A percentile compares a stretch with the other conserved stretches of the same genome.
These are phyloP conservation scores for Podospora pseudocomata DNA, from an alignment of 495 filamentous ascomycete genomes.

Conservation along the genomic window DNA sequence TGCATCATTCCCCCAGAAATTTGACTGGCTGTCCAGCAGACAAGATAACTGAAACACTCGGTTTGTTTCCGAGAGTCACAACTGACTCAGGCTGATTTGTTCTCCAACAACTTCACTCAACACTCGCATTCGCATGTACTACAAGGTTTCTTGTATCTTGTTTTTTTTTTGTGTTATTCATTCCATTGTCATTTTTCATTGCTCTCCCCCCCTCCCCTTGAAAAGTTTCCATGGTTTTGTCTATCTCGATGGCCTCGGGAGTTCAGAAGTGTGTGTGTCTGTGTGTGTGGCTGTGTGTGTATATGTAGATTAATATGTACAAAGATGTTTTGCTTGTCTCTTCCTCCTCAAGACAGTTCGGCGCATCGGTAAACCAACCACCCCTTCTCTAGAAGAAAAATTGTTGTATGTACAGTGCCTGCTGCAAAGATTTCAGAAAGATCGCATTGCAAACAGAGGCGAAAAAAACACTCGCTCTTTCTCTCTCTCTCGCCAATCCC, in stretches of 20 bases:
- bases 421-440: slow-evolving; percentile 3
- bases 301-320: neutral
- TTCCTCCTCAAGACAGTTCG: neutral
- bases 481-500: slow-evolving; percentile 1
- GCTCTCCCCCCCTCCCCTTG: neutral
- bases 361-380: neutral
- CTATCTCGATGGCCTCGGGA: neutral
- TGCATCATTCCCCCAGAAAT: too few relatives aligned
- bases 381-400: neutral
- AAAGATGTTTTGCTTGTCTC: neutral
- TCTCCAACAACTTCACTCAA: neutral
- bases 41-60: neutral
- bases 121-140: neutral
- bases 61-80: neutral
- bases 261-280: neutral
- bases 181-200: neutral
- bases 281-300: too few relatives aligned
- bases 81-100: neutral
- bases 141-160: neutral
- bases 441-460: neutral
- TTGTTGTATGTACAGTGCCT: slow-evolving; percentile 23
- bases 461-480: slow-evolving; percentile 3
- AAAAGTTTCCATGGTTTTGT: neutral
- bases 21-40: neutral
- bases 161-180: neutral